A percentile compares a stretch with the other conserved stretches of the same genome.
These are phyloP conservation scores for Liquidambar formosana DNA, from an alignment of 164 flowering plant genomes.

Conservation along the genomic window DNA sequence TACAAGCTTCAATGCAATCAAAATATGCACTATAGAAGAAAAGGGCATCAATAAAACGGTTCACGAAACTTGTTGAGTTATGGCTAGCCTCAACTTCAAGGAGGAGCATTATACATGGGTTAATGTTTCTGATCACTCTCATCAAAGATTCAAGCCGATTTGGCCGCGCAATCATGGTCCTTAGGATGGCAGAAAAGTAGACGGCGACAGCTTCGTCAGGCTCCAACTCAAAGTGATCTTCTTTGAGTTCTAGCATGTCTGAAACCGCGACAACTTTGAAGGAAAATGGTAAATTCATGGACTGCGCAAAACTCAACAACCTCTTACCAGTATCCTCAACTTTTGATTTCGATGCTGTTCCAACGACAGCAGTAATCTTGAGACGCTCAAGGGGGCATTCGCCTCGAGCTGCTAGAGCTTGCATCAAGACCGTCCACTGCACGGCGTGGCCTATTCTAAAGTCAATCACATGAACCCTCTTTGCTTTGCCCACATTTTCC, in stretches of 20 bases:
- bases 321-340: conserved; percentile 36
- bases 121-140: conserved; percentile 41
- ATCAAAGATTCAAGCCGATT: conserved; percentile 36
- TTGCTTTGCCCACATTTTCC: conserved; percentile 36
- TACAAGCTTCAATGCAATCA: conserved; percentile 43
- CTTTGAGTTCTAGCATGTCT: conserved; percentile 37
- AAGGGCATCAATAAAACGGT: conserved; percentile 51
- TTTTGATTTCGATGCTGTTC: conserved; percentile 14
- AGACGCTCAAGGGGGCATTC: conserved; percentile 41
- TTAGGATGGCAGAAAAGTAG: conserved; percentile 21
- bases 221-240: conserved; percentile 39
- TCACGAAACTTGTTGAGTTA: conserved; percentile 42
- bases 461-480: conserved; percentile 51
- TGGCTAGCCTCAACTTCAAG: conserved; percentile 51
- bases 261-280: conserved; percentile 33
- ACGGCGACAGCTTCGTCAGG: conserved; percentile 43
- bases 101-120: conserved; percentile 51
- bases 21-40: conserved; percentile 53
- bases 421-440: conserved; percentile 51
- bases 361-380: conserved; percentile 48
- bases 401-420: conserved; percentile 37
- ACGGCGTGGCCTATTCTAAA: conserved; percentile 37
- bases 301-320: conserved; percentile 32
- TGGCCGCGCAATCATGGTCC: conserved; percentile 28
- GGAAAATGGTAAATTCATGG: conserved; percentile 34